Evolutionary conservation across 441 rosid species (phyloP).

Genomic region (Gossypium davidsonii): DNA sequence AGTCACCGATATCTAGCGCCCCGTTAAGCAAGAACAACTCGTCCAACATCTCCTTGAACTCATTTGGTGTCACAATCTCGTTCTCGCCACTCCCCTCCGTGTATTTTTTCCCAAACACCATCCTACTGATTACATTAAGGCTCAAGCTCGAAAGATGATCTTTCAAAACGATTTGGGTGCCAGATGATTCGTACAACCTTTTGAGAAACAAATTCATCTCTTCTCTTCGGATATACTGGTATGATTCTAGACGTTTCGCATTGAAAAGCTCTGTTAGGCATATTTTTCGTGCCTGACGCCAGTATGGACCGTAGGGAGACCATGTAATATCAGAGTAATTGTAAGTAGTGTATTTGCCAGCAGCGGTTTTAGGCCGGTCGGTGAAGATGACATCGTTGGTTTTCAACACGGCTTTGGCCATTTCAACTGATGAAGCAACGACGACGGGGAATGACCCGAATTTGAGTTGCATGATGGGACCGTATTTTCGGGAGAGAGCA

Average conservation of each 20-base stretch:
- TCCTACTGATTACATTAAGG: slow-evolving; percentile 35
- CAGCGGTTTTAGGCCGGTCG: slow-evolving; percentile 27
- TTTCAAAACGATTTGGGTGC: slow-evolving; percentile 20
- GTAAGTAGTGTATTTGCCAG: slow-evolving; percentile 42
- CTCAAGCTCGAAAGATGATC: slow-evolving; percentile 30
- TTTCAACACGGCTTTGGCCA: slow-evolving; percentile 31
- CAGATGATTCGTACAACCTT: slow-evolving; percentile 11
- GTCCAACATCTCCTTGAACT: slow-evolving; percentile 58
- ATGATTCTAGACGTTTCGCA: slow-evolving; percentile 33
- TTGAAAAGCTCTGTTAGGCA: slow-evolving; percentile 34
- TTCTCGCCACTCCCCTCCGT: slow-evolving; percentile 9
- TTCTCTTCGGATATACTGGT: slow-evolving; percentile 35
- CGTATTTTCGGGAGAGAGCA: slow-evolving; percentile 28
- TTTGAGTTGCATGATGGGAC: slow-evolving; percentile 28
- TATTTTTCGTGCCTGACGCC: slow-evolving; percentile 38
- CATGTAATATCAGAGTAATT: slow-evolving; percentile 34
- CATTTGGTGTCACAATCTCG: slow-evolving; percentile 37
- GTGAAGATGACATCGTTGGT: slow-evolving; percentile 31
- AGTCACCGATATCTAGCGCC: slow-evolving; percentile 40
- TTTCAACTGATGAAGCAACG: slow-evolving; percentile 32
- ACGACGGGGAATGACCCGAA: slow-evolving; percentile 33
- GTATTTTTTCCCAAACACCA: slow-evolving; percentile 44
- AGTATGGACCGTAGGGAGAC: slow-evolving; percentile 43
- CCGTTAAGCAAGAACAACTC: slow-evolving; percentile 58
- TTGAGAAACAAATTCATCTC: slow-evolving; percentile 22